A percentile compares a stretch with the other conserved stretches of the same genome.
phyloP scores from a whole-genome alignment of 2,329 filamentous ascomycete genomes.

The Colletotrichum viniferum region DNA sequence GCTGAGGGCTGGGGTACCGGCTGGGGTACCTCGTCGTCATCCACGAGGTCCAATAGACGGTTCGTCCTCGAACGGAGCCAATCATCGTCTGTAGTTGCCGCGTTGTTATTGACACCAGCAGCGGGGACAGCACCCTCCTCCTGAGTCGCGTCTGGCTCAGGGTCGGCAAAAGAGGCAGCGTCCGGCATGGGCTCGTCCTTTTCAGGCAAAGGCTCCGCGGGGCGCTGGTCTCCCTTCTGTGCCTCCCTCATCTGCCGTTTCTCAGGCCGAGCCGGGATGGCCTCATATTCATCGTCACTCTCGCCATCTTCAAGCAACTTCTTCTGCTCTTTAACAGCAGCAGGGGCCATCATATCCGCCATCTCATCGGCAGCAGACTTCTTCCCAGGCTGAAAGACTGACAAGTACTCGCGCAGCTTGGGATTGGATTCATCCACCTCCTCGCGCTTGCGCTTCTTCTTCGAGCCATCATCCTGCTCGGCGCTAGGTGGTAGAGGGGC shows the following conservation, averaged over 20 bases:
- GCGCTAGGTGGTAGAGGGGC: slow-evolving; percentile 23
- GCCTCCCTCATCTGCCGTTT: slow-evolving; percentile 40
- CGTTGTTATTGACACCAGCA: background rate
- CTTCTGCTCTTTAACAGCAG: slow-evolving; percentile 29
- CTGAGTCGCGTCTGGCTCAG: slow-evolving; percentile 2
- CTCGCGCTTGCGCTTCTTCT: slow-evolving; percentile 73
- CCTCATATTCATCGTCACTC: slow-evolving; percentile 79
- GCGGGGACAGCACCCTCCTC: background rate
- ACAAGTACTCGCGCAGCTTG: slow-evolving; percentile 85
- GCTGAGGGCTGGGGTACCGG: slow-evolving; percentile 28
- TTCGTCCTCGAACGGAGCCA: slow-evolving; percentile 92
- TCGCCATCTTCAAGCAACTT: slow-evolving; percentile 52
- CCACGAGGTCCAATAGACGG: slow-evolving; percentile 81
- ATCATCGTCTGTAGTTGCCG: slow-evolving; percentile 75
- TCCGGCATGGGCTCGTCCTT: slow-evolving; percentile 12
- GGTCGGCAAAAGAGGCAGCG: background rate
- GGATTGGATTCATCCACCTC: slow-evolving; percentile 67
- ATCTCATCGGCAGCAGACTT: slow-evolving; percentile 32
- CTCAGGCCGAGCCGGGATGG: slow-evolving; percentile 57
- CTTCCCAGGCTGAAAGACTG: slow-evolving; percentile 73
- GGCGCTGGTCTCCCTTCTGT: slow-evolving; percentile 8
- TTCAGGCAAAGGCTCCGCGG: slow-evolving; percentile 17
- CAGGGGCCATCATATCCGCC: slow-evolving; percentile 11
- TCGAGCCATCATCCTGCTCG: slow-evolving; percentile 19
- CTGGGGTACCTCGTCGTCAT: slow-evolving; percentile 65